Conservation (phyloP, 345 rosid species). For the Cardamine occulta region DNA sequence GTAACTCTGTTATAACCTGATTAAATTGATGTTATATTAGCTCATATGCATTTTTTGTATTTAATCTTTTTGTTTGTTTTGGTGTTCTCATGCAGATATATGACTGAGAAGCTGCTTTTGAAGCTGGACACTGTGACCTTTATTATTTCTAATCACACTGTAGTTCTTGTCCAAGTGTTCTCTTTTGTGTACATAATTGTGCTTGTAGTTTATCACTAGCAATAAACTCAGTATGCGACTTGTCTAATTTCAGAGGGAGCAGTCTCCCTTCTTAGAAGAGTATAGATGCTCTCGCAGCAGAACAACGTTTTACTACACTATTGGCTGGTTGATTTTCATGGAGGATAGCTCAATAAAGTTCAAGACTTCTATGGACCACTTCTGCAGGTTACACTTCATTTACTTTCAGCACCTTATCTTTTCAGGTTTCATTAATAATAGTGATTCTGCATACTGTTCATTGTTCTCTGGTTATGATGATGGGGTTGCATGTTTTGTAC, state of each 20-base stretch:
- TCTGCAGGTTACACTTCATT: constrained; percentile 55
- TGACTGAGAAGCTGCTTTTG: constrained; percentile 97
- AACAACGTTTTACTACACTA: constrained; percentile 91
- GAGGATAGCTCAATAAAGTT: constrained; percentile 97
- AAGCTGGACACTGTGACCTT: constrained; percentile 91
- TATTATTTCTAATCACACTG: constrained; percentile 94
- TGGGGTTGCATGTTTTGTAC: constrained; percentile 18
- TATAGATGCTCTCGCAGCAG: constrained; percentile 95
- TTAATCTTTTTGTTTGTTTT: constrained; percentile 8
- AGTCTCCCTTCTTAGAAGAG: constrained; percentile 90
- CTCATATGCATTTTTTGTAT: constrained; percentile 16
- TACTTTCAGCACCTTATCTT: constrained; percentile 23
- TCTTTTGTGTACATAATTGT: constrained; percentile 28
- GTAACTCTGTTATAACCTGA: constrained; percentile 51
- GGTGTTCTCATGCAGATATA: constrained; percentile 63
- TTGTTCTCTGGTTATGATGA: constrained; percentile 14
- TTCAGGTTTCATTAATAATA: constrained; percentile 7
- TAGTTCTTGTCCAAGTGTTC: constrained; percentile 46
- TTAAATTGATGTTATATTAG: not conserved
- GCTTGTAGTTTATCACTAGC: constrained; percentile 21
- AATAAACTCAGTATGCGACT: constrained; percentile 6
- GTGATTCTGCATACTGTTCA: constrained; percentile 7
- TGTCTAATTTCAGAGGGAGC: constrained; percentile 78
- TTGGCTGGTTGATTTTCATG: constrained; percentile 97
- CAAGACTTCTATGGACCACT: constrained; percentile 96